Evolutionary conservation across 495 filamentous ascomycete genomes (phyloP), one percentile per base, ranked within the genome.

Genomic region (Neurospora sp.): DNA sequence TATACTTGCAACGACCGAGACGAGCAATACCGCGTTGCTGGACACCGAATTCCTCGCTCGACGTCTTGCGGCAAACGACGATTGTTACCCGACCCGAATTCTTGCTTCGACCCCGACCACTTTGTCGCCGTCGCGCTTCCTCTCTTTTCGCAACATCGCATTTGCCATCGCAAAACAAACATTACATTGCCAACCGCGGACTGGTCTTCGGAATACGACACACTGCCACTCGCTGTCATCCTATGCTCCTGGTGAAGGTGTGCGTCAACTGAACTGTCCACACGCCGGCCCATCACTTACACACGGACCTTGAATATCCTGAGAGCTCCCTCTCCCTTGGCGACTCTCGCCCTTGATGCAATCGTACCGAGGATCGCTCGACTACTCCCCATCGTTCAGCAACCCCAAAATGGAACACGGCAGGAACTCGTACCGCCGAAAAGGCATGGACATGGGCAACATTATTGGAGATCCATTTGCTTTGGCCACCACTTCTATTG

Each of bases 401-500:
- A 66, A 66, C 53, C 53, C 53, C 53, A 95, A 94, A 88, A 94
- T 96, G 92, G 90, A 93, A 82, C 78, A 85, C 75, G 84, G 85
- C 44, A 81, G 84, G 76, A 84, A 86, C 83, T 85, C 78, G 78
- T 88, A 89, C 79, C 84, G 85, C 53, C 84, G 85, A 71, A 86
- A 83, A 76, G 80, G 88, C 77, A 90, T 96, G 77, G 91, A 88
- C 75, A 82, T 94, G 80, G 93, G 92, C 77, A 94, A 97, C 81
- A 93, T 98, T 71, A 85, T 98, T 69, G 96, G 96, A 76, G 95
- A 98, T 84, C 96, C 96, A 3, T 98, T 99, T 83, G 94, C 96
- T 69, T 88, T 98, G 48, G 94, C 94, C 53, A 99, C 96, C 18
- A 88, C 96, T 48, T 97, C 94, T 38, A 97, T 99, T 82, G 89